These are phyloP conservation scores for Gracilaria vermiculophylla DNA, from an alignment of 23 red algal genomes.

Conservation along the genomic window DNA sequence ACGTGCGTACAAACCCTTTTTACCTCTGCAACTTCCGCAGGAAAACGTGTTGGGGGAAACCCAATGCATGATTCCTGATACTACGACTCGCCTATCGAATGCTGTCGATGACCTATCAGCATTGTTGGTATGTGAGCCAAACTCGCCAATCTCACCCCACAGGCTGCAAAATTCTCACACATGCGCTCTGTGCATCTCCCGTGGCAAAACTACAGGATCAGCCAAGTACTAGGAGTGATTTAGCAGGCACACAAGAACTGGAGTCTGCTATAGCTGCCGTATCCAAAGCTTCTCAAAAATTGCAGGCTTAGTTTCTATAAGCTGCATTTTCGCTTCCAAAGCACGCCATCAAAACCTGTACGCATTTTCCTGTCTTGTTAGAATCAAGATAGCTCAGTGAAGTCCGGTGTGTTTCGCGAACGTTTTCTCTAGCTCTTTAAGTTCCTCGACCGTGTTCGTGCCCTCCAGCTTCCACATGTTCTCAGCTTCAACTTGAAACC, in stretches of 20 bases:
- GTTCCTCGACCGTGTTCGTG: constrained; percentile 93
- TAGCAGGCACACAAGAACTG: not conserved
- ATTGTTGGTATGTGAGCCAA: constrained; percentile 34
- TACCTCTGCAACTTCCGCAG: not conserved
- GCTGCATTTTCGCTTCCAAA: not conserved
- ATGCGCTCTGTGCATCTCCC: too few species aligned
- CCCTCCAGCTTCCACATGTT: constrained; percentile 92
- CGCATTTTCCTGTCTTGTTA: not conserved
- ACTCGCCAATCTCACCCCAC: not conserved
- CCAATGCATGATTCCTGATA: constrained; percentile 58
- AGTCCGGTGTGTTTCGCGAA: not conserved
- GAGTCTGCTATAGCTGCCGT: constrained; percentile 7
- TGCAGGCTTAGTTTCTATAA: not conserved
- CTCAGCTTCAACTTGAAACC: constrained; percentile 40
- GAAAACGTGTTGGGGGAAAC: constrained; percentile 51
- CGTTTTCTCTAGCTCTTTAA: constrained; percentile 60
- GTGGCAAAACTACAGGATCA: not conserved
- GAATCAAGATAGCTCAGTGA: not conserved
- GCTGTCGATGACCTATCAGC: constrained; percentile 47
- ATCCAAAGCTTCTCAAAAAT: not conserved
- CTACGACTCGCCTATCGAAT: constrained; percentile 26
- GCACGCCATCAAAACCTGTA: not conserved
- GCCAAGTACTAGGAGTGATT: not conserved
- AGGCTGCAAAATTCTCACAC: not conserved
- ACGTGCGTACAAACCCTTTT: not conserved